phyloP scores from a whole-genome alignment of 768 basidiomycete species.

The Termitomyces heimii region DNA sequence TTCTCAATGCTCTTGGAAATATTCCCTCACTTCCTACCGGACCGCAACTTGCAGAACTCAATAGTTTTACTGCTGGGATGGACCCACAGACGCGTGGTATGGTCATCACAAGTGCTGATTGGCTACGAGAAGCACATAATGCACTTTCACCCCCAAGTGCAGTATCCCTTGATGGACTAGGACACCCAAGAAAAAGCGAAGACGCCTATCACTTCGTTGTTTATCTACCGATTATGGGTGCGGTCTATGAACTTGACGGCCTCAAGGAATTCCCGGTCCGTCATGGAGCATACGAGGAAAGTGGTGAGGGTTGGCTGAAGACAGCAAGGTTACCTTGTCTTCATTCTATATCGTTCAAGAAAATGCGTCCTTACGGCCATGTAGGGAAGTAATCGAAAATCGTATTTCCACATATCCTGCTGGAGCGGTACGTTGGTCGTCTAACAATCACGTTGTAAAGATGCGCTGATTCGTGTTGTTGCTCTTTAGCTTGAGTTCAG shows the following conservation, averaged over 20 bases:
- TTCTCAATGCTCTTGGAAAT: slow-evolving; percentile 86
- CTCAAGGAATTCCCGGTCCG: slow-evolving; percentile 72
- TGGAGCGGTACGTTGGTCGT: slow-evolving; percentile 61
- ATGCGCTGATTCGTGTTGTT: slow-evolving; percentile 6
- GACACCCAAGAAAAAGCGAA: slow-evolving; percentile 53
- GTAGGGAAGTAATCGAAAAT: slow-evolving; percentile 76
- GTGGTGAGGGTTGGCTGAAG: slow-evolving; percentile 77
- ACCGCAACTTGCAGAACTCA: slow-evolving; percentile 63
- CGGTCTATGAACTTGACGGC: slow-evolving; percentile 91
- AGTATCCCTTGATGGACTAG: slow-evolving; percentile 82
- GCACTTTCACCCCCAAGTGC: slow-evolving; percentile 86
- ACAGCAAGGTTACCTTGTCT: slow-evolving; percentile 56
- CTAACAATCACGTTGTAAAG: not conserved
- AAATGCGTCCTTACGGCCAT: slow-evolving; percentile 14
- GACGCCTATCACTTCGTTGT: slow-evolving; percentile 98
- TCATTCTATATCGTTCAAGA: slow-evolving; percentile 5
- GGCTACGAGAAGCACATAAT: slow-evolving; percentile 85
- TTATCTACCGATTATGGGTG: slow-evolving; percentile 80
- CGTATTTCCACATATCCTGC: slow-evolving; percentile 89
- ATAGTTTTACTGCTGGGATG: slow-evolving; percentile 79
- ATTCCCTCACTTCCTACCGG: slow-evolving; percentile 61
- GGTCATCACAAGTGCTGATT: slow-evolving; percentile 75
- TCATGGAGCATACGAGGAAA: slow-evolving; percentile 69
- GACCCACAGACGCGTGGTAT: slow-evolving; percentile 82
- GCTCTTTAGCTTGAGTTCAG: slow-evolving; percentile 78